A percentile compares a stretch with the other conserved stretches of the same genome.
Conservation (phyloP, 768 basidiomycete genomes). For the Tylopilus sp. region DNA sequence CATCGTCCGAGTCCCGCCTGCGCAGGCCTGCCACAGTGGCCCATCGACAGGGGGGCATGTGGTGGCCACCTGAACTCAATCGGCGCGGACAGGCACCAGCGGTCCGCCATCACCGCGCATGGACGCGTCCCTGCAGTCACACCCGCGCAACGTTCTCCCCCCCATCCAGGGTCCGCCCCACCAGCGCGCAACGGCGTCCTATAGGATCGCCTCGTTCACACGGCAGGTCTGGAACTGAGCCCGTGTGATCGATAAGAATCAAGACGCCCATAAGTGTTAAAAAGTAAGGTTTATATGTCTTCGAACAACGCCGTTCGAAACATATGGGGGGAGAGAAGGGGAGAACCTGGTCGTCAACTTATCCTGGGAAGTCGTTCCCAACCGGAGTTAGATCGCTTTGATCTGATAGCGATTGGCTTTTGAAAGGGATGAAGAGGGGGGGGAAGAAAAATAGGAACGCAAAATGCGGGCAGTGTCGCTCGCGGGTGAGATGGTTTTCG, state of each 20-base stretch:
- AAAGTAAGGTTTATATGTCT: neutral
- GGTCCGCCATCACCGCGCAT: neutral
- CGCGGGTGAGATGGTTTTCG: slow-evolving; percentile 10
- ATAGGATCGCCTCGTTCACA: neutral
- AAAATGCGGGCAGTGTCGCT: neutral
- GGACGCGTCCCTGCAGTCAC: too few relatives aligned
- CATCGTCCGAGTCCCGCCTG: too few relatives aligned
- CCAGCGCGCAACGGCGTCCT: neutral
- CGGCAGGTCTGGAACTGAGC: neutral
- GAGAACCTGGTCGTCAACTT: neutral
- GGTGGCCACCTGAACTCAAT: too few relatives aligned
- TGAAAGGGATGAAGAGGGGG: neutral
- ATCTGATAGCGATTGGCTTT: slow-evolving; percentile 17
- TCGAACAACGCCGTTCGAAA: neutral
- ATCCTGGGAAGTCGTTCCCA: neutral
- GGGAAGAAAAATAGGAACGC: too few relatives aligned
- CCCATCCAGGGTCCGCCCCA: neutral
- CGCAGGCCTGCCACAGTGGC: too few relatives aligned
- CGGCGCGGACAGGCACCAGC: too few relatives aligned
- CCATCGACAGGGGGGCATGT: too few relatives aligned
- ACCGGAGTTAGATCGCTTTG: slow-evolving; percentile 17
- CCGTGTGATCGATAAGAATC: neutral
- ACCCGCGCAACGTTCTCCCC: neutral
- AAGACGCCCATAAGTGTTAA: slow-evolving; percentile 1
- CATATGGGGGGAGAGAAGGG: neutral